Evolutionary conservation across 441 rosid genomes (phyloP).

Genomic region (Aleurites moluccanus): DNA sequence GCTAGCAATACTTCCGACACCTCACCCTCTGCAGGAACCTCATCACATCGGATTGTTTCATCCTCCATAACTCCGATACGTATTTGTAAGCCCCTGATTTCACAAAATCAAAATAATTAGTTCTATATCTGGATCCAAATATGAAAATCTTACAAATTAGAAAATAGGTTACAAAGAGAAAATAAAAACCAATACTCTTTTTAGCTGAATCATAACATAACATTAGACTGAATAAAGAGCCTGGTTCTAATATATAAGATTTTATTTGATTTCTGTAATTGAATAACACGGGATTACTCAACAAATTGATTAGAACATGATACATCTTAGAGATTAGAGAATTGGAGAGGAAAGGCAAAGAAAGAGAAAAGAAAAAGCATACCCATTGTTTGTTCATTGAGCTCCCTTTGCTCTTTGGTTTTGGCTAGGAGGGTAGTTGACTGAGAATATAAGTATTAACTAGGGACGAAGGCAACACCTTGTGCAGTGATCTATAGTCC

Average conservation of each 20-base stretch:
- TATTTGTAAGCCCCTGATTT: constrained; percentile 59
- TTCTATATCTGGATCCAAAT: background rate
- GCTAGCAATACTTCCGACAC: constrained; percentile 71
- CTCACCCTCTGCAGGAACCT: too few species aligned
- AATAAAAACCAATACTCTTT: too few species aligned
- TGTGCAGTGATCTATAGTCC: too few species aligned
- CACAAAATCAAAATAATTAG: background rate
- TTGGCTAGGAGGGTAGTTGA: too few species aligned
- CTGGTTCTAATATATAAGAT: background rate
- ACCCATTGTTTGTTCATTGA: constrained; percentile 14
- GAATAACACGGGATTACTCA: background rate
- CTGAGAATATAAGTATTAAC: too few species aligned
- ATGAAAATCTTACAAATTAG: background rate
- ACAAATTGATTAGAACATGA: background rate
- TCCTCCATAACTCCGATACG: constrained; percentile 72
- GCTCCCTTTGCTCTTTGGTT: constrained; percentile 14
- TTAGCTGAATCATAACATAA: too few species aligned
- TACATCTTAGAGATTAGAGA: background rate
- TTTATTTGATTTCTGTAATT: background rate
- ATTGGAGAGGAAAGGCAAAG: background rate
- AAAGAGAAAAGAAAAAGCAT: background rate
- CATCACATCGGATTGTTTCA: constrained; percentile 73
- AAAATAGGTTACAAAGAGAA: background rate
- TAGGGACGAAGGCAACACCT: too few species aligned
- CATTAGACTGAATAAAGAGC: background rate